A percentile compares a stretch with the other conserved stretches of the same genome.
These are phyloP conservation scores for Magnusiomyces starmeri DNA, from an alignment of 1,139 yeast genomes.

Conservation along the genomic window DNA sequence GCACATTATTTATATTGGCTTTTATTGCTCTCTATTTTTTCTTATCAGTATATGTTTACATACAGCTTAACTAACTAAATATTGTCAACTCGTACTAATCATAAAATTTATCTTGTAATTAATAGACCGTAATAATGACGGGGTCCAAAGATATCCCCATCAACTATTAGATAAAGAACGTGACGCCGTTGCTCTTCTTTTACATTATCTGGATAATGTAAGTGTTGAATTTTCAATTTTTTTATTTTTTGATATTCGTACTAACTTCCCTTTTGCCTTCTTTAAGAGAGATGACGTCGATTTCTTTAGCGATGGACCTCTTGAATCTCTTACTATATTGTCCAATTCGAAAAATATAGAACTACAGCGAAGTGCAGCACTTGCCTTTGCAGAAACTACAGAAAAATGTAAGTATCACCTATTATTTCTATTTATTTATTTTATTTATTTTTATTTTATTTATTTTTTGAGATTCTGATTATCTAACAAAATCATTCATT, in stretches of 20 bases:
- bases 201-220: constrained; percentile 80
- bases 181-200: constrained; percentile 85
- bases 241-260: neutral
- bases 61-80: neutral
- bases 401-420: constrained; percentile 48
- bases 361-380: constrained; percentile 92
- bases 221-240: constrained; percentile 21
- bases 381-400: constrained; percentile 97
- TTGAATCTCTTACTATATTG: constrained; percentile 82
- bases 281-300: constrained; percentile 61
- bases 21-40: neutral
- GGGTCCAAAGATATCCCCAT: neutral
- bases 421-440: neutral
- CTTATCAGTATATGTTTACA: neutral
- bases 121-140: neutral
- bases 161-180: constrained; percentile 68
- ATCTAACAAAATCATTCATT: neutral
- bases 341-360: constrained; percentile 94
- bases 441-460: neutral
- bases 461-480: neutral
- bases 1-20: neutral
- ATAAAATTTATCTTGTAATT: too few relatives aligned
- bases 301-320: constrained; percentile 67
- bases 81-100: neutral
- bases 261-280: neutral